Base-by-base conservation (phyloP, 2,329 filamentous ascomycete genomes). In the Ceratocystis smalleyi region DNA sequence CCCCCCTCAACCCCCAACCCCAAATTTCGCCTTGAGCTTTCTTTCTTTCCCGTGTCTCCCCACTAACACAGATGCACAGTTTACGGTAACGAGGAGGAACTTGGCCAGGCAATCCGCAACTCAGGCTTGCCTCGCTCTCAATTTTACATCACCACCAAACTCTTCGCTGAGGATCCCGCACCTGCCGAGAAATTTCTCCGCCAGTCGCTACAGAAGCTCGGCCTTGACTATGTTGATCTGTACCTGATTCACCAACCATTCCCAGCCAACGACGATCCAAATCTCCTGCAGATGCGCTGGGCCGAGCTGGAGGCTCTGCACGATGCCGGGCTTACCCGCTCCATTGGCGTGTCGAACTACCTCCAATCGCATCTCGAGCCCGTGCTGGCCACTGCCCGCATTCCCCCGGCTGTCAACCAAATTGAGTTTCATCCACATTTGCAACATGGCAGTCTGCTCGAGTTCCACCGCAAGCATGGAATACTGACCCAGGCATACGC, bases 321-420 rank as follows among this genome's bases (percentile, higher is more conserved):
- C 71, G 81, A 81, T 55, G 80, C 81, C 1, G 86, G 86, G 67
- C 81, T 81, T 67, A 84, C 83, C 60, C 80, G 78, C 68, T 83
- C 85, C 64, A 90, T 94, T 69, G 89, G 89, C 62, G 84, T 94
- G 15, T 89, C 85, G 70, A 94, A 92, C 76, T 92, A 87, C 71
- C 70, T 81, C 40, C 75, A 78, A 69, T 71, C 75, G 54, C 76
- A 87, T 68, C 73, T 87, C 22, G 79, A 85, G 71, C 70, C 75
- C 2, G 71, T 85, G 51, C 75, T 86, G 1, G 72, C 79, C 71
- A 82, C 83, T 4, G 84, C 84, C 61, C 81, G 79, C 69, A 72
- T 87, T 67, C 71, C 77, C 2, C 89, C 89, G 0, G 84, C 82
- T 5, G 81, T 88, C 67, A 91, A 92, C 76, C 88, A 94, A 78